Base-by-base conservation (phyloP, 768 basidiomycete genomes). In the Lactarius akahatsu region DNA sequence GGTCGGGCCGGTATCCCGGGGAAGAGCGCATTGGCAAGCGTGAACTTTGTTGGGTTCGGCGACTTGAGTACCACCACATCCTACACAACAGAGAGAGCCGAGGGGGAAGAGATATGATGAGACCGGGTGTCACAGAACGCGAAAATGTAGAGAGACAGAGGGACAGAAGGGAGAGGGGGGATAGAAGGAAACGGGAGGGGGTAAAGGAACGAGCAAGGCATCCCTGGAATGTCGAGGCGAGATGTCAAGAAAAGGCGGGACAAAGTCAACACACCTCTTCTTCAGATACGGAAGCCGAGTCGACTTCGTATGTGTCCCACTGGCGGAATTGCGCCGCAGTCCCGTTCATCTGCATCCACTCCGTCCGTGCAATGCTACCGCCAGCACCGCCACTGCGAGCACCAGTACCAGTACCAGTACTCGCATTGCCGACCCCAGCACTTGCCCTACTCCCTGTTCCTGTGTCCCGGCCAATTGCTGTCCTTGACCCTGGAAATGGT, bases 21-120 rank as follows among this genome's bases (percentile, higher is more conserved):
- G 7, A 65, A 60, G 10, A 65, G n/a, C 10, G 64, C 57, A 34
- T 64, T 55, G 54, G 61, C 68, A 34, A 69, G 61, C 40, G 65
- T 65, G 70, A 70, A 70, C 59, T 69, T 69, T n/a, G 64, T 55
- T 26, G 59, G 38, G 45, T 69, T 59, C 20, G 68, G 61, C 26
- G 70, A 69, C 47, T 70, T 63, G 70, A 62, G 45, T 32, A 66
- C 61, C 47, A 63, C 68, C 54, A 70, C 70, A 30, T 70, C 70
- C 70, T 70, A 40, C 56, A 66, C 45, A 50, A 54, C 50, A 66
- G 36, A 58, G 61, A 28, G 47, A 41, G 65, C 62, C 57, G 45
- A 56, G 9, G 52, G 34, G 38, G 50, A 65, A 70, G 62, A 69
- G 55, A 61, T 62, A 66, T 66, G 60, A 66, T 66, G 65, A 66